A percentile compares a stretch with the other conserved stretches of the same genome.
phyloP scores from a whole-genome alignment of 495 filamentous ascomycete genomes.

The Talaromyces ruber region DNA sequence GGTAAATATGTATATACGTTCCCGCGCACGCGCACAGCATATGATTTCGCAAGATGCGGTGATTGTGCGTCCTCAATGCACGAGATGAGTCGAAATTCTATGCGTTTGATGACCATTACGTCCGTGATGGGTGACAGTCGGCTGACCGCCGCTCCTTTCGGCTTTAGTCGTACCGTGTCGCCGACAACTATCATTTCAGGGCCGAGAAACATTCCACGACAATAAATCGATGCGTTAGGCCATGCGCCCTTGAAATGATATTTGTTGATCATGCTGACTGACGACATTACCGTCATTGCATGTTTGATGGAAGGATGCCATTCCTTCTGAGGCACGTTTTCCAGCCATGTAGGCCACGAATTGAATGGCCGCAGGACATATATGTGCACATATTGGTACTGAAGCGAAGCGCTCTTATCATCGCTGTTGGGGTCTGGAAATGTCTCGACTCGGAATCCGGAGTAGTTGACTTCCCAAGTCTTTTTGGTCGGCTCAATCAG shows the following conservation, averaged over 20 bases:
- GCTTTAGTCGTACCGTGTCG: constrained; percentile 45
- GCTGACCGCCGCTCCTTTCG: constrained; percentile 11
- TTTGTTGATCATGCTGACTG: constrained; percentile 42
- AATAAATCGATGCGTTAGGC: constrained; percentile 42
- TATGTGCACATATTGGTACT: constrained; percentile 46
- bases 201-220: constrained; percentile 48
- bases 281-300: constrained; percentile 44
- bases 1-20: constrained; percentile 37
- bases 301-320: constrained; percentile 47
- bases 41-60: constrained; percentile 32
- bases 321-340: constrained; percentile 22
- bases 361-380: constrained; percentile 47
- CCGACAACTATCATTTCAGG: constrained; percentile 43
- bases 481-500: constrained; percentile 29
- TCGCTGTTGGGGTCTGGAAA: constrained; percentile 38
- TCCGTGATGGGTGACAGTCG: constrained; percentile 25
- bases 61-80: constrained; percentile 36
- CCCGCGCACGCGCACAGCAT: constrained; percentile 34
- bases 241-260: constrained; percentile 43
- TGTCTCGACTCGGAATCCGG: constrained; percentile 52
- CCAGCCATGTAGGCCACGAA: constrained; percentile 38
- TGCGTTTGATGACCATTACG: constrained; percentile 43
- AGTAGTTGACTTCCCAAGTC: constrained; percentile 33
- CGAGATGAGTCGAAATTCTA: constrained; percentile 33
- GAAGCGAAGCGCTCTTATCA: constrained; percentile 42